Evolutionary conservation across 805 yeast species (phyloP), one percentile per base, ranked within the genome.

Genomic region (Lachancea sp.): DNA sequence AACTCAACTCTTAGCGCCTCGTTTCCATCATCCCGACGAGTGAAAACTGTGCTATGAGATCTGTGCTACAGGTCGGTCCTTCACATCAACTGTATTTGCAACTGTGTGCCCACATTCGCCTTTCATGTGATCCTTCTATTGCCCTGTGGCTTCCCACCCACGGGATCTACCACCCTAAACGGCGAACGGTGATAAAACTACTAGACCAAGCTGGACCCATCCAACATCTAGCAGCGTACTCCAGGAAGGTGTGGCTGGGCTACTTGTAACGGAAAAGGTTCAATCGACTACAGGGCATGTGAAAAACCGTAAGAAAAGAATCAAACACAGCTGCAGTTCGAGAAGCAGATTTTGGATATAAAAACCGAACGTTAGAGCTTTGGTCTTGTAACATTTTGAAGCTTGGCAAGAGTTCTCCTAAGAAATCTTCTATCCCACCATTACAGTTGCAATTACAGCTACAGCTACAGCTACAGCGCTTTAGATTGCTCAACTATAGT

Each of bases 71-170:
- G n/a, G n/a, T n/a, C n/a, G n/a, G n/a, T n/a, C n/a, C n/a, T n/a
- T n/a, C n/a, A 22, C 25, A 22, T 22, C 25, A 22, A 6, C 25
- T 8, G 25, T 8, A 22, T 22, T 22, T 22, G 25, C 25, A 22
- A 29, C 31, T 12, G 31, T 29, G 31, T 13, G n/a, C n/a, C n/a
- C n/a, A n/a, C n/a, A n/a, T n/a, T 13, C 15, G 15, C 13, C 3
- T 13, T 29, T 29, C 36, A 54, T 55, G 55, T 49, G 30, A 33
- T 43, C 47, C 42, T 31, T 49, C 16, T 49, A n/a, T 26, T 10
- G 22, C 16, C 16, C 13, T 16, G 22, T 17, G 13, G 34, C 32
- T 11, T 27, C n/a, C n/a, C 18, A 19, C n/a, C 25, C 18, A 38
- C 25, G 34, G 17, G 33, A 25, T n/a, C 22, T 8, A 17, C 33